phyloP scores from a whole-genome alignment of 148 eudicot genomes.

The Rheum nobile region DNA sequence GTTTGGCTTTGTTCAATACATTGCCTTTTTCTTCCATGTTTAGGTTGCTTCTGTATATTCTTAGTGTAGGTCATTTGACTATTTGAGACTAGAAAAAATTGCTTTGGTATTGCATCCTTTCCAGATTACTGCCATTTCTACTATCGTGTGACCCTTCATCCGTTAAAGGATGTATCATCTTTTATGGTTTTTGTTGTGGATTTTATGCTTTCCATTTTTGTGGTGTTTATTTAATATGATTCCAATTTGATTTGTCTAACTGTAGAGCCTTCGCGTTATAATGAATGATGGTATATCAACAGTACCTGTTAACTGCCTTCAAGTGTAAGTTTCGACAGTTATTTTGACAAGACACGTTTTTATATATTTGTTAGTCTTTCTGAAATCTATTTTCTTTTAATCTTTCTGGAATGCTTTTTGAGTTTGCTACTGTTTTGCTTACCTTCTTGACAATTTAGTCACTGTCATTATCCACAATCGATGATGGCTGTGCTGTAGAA shows the following conservation, averaged over 20 bases:
- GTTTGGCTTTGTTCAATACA: background rate
- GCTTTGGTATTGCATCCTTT: background rate
- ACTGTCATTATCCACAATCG: background rate
- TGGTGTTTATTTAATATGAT: background rate
- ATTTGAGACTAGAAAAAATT: background rate
- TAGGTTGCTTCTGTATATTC: background rate
- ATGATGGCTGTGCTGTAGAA: background rate
- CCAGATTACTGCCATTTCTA: background rate
- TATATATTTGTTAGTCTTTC: background rate
- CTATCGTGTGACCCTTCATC: background rate
- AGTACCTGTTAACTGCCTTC: slow-evolving; percentile 75
- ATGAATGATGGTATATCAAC: slow-evolving; percentile 93
- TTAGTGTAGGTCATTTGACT: background rate
- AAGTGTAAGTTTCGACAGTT: slow-evolving; percentile 44
- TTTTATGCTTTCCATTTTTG: background rate
- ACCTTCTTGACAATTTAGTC: background rate
- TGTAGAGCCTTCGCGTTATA: slow-evolving; percentile 82
- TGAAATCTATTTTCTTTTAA: background rate
- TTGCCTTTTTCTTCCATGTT: background rate
- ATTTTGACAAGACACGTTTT: background rate
- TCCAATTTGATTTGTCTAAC: slow-evolving; percentile 13
- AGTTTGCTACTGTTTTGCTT: background rate
- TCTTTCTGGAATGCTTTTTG: background rate
- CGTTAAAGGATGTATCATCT: background rate
- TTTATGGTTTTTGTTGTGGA: background rate